A percentile compares a stretch with the other conserved stretches of the same genome.
Evolutionary conservation across 257 asterid genomes (phyloP).

Genomic region (Anisodus acutangulus): DNA sequence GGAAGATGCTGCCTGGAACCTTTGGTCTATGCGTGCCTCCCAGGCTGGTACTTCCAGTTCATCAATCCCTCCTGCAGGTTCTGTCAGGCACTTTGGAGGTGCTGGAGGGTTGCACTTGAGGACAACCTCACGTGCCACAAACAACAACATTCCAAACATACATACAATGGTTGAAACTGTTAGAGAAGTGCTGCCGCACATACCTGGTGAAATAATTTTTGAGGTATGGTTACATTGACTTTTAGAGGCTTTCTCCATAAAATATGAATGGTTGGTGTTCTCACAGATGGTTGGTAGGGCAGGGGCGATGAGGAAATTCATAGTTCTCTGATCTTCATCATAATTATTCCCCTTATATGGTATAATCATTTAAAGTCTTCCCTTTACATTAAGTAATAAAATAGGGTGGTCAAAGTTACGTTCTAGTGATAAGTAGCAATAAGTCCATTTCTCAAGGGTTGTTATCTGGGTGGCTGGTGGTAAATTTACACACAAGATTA

Average conservation of each 20-base stretch:
- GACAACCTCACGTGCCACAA: conserved; percentile 44
- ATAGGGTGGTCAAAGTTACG: neutral
- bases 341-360: neutral
- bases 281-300: conserved; percentile 14
- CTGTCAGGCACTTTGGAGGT: conserved; percentile 46
- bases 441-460: neutral
- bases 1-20: conserved; percentile 75
- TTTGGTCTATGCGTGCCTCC: conserved; percentile 67
- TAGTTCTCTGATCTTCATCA: neutral
- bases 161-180: conserved; percentile 79
- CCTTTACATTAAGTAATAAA: neutral
- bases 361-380: neutral
- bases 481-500: neutral
- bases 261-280: conserved; percentile 17
- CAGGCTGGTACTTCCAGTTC: conserved; percentile 75
- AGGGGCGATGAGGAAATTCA: neutral
- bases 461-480: conserved; percentile 5
- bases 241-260: conserved; percentile 19
- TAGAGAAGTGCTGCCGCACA: conserved; percentile 80
- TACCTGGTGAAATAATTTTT: conserved; percentile 72
- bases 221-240: conserved; percentile 50
- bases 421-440: neutral
- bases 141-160: conserved; percentile 58
- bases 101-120: conserved; percentile 59
- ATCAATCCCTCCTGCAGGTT: conserved; percentile 46